Conservation (phyloP, 2,329 filamentous ascomycete genomes). For the Fusarium sp. region DNA sequence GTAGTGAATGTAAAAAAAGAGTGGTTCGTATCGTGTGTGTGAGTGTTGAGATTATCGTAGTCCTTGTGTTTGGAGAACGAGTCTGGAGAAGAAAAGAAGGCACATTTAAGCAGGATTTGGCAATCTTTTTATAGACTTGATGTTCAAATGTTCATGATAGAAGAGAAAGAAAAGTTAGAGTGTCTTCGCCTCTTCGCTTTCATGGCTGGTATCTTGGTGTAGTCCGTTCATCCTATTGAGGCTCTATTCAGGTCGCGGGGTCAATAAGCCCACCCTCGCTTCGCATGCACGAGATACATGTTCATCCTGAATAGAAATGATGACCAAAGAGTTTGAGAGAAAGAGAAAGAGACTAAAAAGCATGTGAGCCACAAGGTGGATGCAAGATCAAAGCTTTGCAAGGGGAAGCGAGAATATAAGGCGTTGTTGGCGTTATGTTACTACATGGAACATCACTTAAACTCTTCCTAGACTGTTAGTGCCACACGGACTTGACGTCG, state of each 20-base stretch:
- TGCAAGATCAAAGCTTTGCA: slow-evolving; percentile 6
- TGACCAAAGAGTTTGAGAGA: slow-evolving; percentile 1
- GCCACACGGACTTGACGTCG: neutral
- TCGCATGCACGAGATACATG: neutral
- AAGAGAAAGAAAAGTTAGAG: neutral
- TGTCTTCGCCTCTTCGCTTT: neutral
- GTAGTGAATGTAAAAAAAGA: slow-evolving; percentile 19
- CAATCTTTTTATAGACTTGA: slow-evolving; percentile 36
- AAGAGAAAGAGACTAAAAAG: neutral
- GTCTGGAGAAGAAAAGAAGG: slow-evolving; percentile 35
- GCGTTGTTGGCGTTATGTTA: slow-evolving; percentile 15
- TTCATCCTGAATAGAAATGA: neutral
- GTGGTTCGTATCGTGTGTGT: slow-evolving; percentile 27
- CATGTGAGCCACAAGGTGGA: neutral
- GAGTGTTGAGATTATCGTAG: slow-evolving; percentile 26
- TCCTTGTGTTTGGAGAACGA: slow-evolving; percentile 41
- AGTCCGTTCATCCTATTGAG: slow-evolving; percentile 5
- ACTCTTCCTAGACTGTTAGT: neutral
- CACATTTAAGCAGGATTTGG: slow-evolving; percentile 4
- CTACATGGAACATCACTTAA: neutral
- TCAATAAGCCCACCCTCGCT: slow-evolving; percentile 33
- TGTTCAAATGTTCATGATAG: neutral
- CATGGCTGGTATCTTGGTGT: slow-evolving; percentile 4
- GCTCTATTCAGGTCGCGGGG: slow-evolving; percentile 32
- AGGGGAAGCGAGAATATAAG: neutral